Percentiles rank a stretch among this genome's conserved stretches.
phyloP scores from a whole-genome alignment of 2,329 filamentous ascomycete species.

The Trichoderma asperellum region DNA sequence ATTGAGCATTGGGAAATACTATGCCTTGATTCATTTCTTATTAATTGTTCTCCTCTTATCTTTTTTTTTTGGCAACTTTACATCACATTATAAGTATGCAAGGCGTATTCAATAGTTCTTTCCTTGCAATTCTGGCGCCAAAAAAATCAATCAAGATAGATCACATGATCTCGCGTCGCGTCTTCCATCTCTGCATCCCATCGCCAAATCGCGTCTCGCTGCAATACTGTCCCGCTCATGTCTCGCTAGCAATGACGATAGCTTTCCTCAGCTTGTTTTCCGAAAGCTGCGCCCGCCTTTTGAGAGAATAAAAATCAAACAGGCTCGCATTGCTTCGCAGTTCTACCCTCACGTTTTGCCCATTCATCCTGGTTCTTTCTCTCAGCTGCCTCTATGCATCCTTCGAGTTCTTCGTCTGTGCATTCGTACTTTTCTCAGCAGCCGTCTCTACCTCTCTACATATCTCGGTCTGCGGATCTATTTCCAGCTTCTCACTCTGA shows the following conservation, averaged over 20 bases:
- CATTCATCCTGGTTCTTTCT: background rate
- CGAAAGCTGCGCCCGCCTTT: background rate
- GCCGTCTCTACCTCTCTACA: background rate
- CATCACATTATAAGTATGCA: no score
- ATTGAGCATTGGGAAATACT: no score
- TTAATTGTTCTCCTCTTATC: no score
- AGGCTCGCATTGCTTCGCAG: no score
- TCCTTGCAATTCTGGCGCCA: no score
- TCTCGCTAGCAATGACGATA: background rate
- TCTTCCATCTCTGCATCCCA: background rate
- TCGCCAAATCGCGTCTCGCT: slow-evolving; percentile 1
- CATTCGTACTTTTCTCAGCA: background rate
- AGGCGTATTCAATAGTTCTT: no score
- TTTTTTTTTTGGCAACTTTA: no score
- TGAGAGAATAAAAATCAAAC: background rate
- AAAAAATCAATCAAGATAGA: no score
- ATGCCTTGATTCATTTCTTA: no score
- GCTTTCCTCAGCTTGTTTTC: background rate
- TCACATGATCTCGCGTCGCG: slow-evolving; percentile 11
- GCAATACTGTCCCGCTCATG: background rate
- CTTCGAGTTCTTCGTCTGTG: background rate
- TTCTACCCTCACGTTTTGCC: background rate
- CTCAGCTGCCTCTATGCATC: background rate
- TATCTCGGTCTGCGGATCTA: no score
- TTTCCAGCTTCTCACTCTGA: background rate